Conservation (phyloP, 352 stramenopile species). For the Pseudoperonospora humuli region DNA sequence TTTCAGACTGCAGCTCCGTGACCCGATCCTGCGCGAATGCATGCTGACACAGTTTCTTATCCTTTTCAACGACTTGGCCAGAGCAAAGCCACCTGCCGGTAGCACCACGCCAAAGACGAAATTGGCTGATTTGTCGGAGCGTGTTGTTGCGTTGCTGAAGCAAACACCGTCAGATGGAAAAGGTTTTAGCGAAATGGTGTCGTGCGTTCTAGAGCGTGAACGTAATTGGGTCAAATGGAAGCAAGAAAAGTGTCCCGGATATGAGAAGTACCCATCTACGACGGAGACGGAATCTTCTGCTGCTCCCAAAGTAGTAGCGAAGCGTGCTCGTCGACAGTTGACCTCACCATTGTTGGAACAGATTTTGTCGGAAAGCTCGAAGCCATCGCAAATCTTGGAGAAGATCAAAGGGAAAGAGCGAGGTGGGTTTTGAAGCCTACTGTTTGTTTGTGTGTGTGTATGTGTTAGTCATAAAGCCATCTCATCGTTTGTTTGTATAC, state of each 20-base stretch:
- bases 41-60: conserved; percentile 86
- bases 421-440: conserved; percentile 20
- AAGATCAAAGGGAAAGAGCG: conserved; percentile 65
- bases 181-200: conserved; percentile 84
- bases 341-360: conserved; percentile 59
- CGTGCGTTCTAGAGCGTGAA: conserved; percentile 79
- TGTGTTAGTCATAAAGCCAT: background rate
- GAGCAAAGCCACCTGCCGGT: conserved; percentile 41
- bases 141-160: conserved; percentile 70
- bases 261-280: conserved; percentile 43
- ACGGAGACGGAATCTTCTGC: conserved; percentile 13
- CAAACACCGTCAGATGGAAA: conserved; percentile 83
- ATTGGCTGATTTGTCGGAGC: conserved; percentile 54
- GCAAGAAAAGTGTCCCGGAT: conserved; percentile 75
- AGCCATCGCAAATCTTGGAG: conserved; percentile 62
- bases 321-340: conserved; percentile 22
- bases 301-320: conserved; percentile 17
- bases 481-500: background rate
- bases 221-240: conserved; percentile 90
- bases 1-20: conserved; percentile 85
- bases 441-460: background rate
- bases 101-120: conserved; percentile 50
- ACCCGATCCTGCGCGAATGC: conserved; percentile 84
- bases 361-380: conserved; percentile 71
- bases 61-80: conserved; percentile 65